Conservation (phyloP, 257 asterid species). For the Ajuga chamaepitys region DNA sequence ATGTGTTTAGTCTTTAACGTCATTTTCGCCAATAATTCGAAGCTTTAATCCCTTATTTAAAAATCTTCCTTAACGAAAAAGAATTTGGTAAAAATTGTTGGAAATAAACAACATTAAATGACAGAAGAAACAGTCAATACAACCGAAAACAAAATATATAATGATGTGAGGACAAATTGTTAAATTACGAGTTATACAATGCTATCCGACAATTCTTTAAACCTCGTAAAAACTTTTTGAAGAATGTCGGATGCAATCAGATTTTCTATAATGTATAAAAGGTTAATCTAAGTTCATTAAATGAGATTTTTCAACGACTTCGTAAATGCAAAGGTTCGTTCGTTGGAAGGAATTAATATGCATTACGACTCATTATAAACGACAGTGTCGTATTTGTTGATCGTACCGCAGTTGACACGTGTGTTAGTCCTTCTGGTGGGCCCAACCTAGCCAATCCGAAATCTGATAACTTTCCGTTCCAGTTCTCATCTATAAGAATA, state of each 20-base stretch:
- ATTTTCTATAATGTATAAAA: background rate
- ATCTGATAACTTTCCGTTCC: conserved; percentile 59
- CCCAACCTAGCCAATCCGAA: conserved; percentile 55
- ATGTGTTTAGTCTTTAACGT: background rate
- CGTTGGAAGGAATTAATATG: background rate
- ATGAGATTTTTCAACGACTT: background rate
- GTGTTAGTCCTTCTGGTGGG: conserved; percentile 43
- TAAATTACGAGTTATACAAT: too few relatives aligned
- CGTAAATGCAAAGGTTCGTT: background rate
- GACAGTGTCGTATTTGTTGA: background rate
- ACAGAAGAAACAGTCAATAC: too few relatives aligned
- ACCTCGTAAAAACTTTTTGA: background rate
- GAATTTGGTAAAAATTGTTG: background rate
- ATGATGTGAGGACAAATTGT: too few relatives aligned
- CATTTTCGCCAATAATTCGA: background rate
- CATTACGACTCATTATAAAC: background rate
- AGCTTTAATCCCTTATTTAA: background rate
- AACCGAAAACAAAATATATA: too few relatives aligned
- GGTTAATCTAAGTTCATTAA: background rate
- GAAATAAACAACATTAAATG: too few relatives aligned
- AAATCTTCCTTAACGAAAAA: background rate
- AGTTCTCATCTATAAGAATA: conserved; percentile 45
- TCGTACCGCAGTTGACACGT: conserved; percentile 47
- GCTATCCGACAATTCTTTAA: background rate
- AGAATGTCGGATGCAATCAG: background rate